Base-by-base conservation (phyloP, 2,329 filamentous ascomycete species). In the Claviceps digitariae region DNA sequence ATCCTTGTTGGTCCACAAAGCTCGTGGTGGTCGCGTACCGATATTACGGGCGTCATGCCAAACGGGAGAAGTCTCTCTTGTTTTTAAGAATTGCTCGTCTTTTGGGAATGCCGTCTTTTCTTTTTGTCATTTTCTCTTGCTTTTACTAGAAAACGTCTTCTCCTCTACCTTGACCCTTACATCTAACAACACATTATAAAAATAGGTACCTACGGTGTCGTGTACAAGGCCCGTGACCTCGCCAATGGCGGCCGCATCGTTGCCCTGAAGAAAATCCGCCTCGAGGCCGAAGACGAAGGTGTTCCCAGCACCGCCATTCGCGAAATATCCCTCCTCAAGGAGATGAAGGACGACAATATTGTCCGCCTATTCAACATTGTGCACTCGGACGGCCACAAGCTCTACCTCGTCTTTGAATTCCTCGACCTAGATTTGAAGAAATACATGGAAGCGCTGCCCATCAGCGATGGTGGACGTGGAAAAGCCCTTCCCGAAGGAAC, bases 241-340 rank as follows among this genome's bases (percentile, higher is more conserved):
- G 81, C 81, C 59, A 84, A 90, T 64, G 78, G 79, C 60, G 87
- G 87, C 64, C 86, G 87, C 62, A 93, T 95, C 62, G 90, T 95
- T 58, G 90, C 90, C 23, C 75, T 95, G 61, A 95, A 95, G 78
- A 95, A 95, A 75, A 95, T 95, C 64, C 86, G 90, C 58, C 85
- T 95, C 62, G 90, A 95, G 66, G 89, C 90, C 57, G 90, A 95
- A 74, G 90, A 95, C 73, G 90, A 95, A 68, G 90, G 90, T 60
- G 89, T 95, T 20, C 90, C 90, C 2, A 90, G 85, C 64, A 95
- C 90, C 3, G 90, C 90, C 60, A 95, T 95, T 64, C 89, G 90
- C 63, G 90, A 95, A 69, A 95, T 95, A 64, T 94, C 88, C 27
- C 79, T 95, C 45, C 82, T 95, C 63, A 95, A 95, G 71, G 90